A percentile compares a stretch with the other conserved stretches of the same genome.
Evolutionary conservation across 176 grass and related monocot species (phyloP).

Genomic region (Lolium perenne): DNA sequence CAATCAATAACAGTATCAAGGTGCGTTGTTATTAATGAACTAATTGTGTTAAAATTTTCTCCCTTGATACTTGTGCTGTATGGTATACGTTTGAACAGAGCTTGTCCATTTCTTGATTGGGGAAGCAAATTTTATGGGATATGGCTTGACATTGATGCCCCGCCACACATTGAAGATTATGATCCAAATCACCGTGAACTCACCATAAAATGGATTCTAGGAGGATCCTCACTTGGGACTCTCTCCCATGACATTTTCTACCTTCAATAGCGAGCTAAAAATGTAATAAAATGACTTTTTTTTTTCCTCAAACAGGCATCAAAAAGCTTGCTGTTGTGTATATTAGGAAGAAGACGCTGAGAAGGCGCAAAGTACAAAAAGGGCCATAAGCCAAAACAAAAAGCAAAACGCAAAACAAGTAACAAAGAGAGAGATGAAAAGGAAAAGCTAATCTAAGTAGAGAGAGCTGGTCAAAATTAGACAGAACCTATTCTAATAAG

Average conservation of each 20-base stretch:
- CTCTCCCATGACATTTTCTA: background rate
- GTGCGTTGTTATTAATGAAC: constrained; percentile 41
- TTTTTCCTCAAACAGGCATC: background rate
- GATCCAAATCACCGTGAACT: background rate
- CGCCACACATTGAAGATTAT: background rate
- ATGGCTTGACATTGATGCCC: background rate
- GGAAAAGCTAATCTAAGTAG: too few relatives aligned
- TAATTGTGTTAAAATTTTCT: background rate
- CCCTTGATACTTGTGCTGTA: background rate
- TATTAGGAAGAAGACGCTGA: background rate
- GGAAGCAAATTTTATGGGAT: background rate
- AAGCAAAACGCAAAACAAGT: too few relatives aligned
- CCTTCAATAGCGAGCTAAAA: background rate
- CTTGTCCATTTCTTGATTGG: background rate
- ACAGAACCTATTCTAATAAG: too few relatives aligned
- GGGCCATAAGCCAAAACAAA: background rate
- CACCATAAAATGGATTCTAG: background rate
- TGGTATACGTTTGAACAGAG: constrained; percentile 2
- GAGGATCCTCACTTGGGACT: background rate
- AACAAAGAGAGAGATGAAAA: too few relatives aligned
- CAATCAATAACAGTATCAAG: constrained; percentile 98
- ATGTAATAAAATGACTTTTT: background rate
- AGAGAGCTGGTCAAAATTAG: too few relatives aligned
- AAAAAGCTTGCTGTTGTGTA: background rate
- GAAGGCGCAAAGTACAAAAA: background rate